Base-by-base conservation (phyloP, 1,284 basidiomycete species). In the Puccinia triticina region DNA sequence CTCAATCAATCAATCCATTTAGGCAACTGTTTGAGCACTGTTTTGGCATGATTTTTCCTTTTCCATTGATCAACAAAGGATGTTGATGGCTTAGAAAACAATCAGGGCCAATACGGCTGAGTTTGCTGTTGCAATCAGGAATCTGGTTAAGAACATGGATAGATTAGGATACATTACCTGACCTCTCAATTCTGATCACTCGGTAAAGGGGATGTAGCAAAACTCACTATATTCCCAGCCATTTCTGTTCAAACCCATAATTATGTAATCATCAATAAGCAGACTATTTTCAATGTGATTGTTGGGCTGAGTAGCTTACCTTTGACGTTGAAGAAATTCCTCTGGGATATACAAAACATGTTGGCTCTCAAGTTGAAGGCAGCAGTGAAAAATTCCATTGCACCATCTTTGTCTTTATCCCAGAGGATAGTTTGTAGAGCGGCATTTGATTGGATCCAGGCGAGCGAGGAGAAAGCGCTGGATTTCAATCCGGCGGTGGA, bases 111-210 rank as follows among this genome's bases (percentile, higher is more conserved):
- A 93, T 84, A 98, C 92, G 87, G 99, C 94, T 18, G 97, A 97
- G 87, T 99, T 99, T 12, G 97, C 99, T 0, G 97, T 98, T 1
- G 97, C 97, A 85, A 99, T 98, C 97, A 0, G 97, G 97, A 84
- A 97, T 98, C 80, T 82, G 12, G 2, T 26, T 18, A 11, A 50
- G 10, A 32, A 50, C 12, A 18, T 74, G 11, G 29, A 34, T 18
- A 64, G 48, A 48, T 73, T 0, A 81, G 59, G 21, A 37, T 23
- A n/a, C 34, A 8, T 21, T 4, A 21, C 34, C 40, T 66, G 37
- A 81, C 43, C 23, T 64, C 43, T 10, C 18, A 5, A 74, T 46
- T n/a, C 21, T 34, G 26, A 48, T 34, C 21, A 11, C 50, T 23
- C 23, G 16, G 16, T 40, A 23, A 37, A 26, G 29, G 18, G 23